Base-by-base conservation (phyloP, 1,284 basidiomycete species). In the Puccinia polysora region DNA sequence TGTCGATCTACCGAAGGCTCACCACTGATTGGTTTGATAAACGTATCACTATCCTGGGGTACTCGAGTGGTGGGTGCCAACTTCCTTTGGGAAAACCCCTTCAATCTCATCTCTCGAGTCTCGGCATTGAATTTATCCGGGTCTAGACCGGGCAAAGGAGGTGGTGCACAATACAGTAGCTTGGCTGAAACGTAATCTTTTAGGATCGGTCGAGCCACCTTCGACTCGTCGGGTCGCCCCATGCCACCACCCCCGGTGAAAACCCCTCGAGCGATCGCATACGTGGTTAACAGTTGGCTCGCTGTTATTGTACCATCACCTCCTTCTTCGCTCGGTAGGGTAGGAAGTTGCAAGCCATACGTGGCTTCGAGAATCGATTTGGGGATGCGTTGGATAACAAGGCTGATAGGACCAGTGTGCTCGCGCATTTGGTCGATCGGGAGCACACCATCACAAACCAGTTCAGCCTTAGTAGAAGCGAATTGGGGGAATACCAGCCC, bases 401-500 rank as follows among this genome's bases (percentile, higher is more conserved):
- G 82, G 36, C 89, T 84, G 15, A 87, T 84, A 0, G 96, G 96
- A 0, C 88, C 96, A 1, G 89, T 93, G 79, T 95, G 86, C 80
- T 99, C 96, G 76, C 91, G 85, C 85, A 98, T 87, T 80, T 98
- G 96, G 80, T 99, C 96, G 77, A 99, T 98, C 0, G 95, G 96
- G 65, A 98, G 81, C 1, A 98, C 93, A 75, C 96, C 96, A 78
- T 98, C 94, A 76, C 93, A 96, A 28, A 98, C 89, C 69, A 99
- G 83, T 74, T 95, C 93, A 4, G 95, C 96, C 78, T 91, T 91
- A 2, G 92, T 96, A 40, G 90, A 91, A 5, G 94, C 90, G 80
- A 98, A 98, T 78, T 98, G 96, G 5, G 96, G 96, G 80, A 98
- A 98, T 18, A 98, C 96, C 32, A 98, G 84, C 82, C 96, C 96